phyloP scores from a whole-genome alignment of 78 protist genomes.

The Dictyostelium intermedium region DNA sequence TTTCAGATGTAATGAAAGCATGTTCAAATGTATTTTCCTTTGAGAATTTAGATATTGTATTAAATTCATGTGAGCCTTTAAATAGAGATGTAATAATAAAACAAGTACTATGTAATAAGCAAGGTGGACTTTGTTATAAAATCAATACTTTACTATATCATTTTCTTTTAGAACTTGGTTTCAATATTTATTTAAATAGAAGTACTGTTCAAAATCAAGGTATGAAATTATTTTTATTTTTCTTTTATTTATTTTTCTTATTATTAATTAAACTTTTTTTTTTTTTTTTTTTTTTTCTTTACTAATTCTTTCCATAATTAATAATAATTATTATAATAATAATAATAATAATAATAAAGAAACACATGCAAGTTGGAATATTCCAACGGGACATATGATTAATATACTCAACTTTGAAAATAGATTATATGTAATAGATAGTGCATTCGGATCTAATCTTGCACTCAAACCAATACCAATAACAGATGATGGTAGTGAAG shows the following conservation, averaged over 20 bases:
- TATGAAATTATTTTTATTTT: too few species aligned
- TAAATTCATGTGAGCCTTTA: neutral
- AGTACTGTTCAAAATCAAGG: neutral
- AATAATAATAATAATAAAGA: neutral
- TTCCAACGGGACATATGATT: slow-evolving; percentile 3
- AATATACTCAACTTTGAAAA: neutral
- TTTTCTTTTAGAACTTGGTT: slow-evolving; percentile 18
- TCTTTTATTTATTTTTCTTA: too few species aligned
- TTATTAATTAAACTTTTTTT: too few species aligned
- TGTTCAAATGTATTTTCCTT: neutral
- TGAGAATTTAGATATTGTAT: slow-evolving; percentile 28
- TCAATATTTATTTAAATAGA: neutral
- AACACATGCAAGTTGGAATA: neutral
- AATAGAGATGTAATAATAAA: slow-evolving; percentile 1
- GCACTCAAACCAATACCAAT: slow-evolving; percentile 23
- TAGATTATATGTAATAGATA: slow-evolving; percentile 7
- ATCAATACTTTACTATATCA: slow-evolving; percentile 21
- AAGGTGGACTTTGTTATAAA: slow-evolving; percentile 36
- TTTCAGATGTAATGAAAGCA: neutral
- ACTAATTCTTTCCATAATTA: too few species aligned
- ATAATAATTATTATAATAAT: too few species aligned
- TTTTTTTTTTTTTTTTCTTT: too few species aligned
- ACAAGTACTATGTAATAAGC: neutral
- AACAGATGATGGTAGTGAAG: neutral
- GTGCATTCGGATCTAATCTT: slow-evolving; percentile 26